phyloP scores from a whole-genome alignment of 208 protist genomes.

The Borovskyia barvae region DNA sequence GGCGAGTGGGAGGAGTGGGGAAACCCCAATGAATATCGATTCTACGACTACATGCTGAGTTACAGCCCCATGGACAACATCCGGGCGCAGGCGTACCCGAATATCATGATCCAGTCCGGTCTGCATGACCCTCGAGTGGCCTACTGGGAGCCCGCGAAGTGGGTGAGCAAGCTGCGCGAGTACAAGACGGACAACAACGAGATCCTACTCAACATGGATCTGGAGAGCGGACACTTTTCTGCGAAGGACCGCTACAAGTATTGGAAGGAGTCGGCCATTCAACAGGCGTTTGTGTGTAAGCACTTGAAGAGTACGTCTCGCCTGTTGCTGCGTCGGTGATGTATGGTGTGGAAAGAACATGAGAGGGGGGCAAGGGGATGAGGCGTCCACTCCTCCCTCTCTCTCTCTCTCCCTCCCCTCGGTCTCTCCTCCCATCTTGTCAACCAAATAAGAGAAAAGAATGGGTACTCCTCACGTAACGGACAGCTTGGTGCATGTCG shows the following conservation, averaged over 20 bases:
- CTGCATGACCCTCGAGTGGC: constrained; percentile 88
- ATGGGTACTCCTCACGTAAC: no score
- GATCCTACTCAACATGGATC: constrained; percentile 87
- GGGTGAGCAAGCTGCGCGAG: constrained; percentile 82
- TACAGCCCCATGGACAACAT: constrained; percentile 94
- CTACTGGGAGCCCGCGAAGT: constrained; percentile 93
- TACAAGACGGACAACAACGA: constrained; percentile 81
- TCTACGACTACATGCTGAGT: constrained; percentile 94
- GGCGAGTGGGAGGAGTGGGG: constrained; percentile 95
- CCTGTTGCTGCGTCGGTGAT: constrained; percentile 46
- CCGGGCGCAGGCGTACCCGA: constrained; percentile 79
- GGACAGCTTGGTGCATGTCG: no score
- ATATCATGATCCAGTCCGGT: constrained; percentile 82
- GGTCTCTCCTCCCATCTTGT: not conserved
- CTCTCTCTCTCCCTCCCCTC: not conserved
- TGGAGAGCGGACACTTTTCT: constrained; percentile 89
- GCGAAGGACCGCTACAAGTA: constrained; percentile 91
- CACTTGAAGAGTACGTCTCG: constrained; percentile 71
- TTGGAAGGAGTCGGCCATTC: constrained; percentile 80
- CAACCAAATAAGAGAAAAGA: no score
- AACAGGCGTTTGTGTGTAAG: constrained; percentile 90
- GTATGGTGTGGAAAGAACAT: no score
- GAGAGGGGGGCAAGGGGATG: no score
- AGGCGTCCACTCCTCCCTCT: not conserved
- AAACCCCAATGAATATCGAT: constrained; percentile 93